Evolutionary conservation across 768 basidiomycete species (phyloP).

Genomic region (Boletus rubescentipes): DNA sequence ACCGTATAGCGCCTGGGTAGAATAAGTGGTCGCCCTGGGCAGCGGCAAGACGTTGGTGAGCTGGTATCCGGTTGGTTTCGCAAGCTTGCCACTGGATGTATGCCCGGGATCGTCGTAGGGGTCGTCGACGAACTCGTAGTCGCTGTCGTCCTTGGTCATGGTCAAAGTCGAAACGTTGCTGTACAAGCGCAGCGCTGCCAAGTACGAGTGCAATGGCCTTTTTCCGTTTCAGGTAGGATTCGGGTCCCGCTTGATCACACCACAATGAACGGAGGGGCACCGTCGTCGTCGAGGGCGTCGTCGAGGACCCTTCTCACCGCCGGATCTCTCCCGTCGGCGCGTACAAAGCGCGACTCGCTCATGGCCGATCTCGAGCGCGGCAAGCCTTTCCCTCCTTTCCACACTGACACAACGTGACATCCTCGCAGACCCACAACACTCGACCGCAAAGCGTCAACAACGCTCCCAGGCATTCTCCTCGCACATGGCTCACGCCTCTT

Average conservation of each 20-base stretch:
- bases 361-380: constrained; percentile 70
- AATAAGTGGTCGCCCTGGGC: constrained; percentile 62
- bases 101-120: constrained; percentile 12
- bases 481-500: constrained; percentile 55
- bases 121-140: constrained; percentile 26
- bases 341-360: constrained; percentile 60
- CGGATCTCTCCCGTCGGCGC: constrained; percentile 13
- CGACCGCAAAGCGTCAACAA: constrained; percentile 66
- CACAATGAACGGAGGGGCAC: constrained; percentile 9
- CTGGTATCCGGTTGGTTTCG: constrained; percentile 20
- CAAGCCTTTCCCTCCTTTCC: constrained; percentile 16
- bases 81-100: not conserved
- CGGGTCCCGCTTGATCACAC: not conserved
- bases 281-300: constrained; percentile 20
- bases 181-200: not conserved
- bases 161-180: not conserved
- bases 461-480: constrained; percentile 61
- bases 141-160: constrained; percentile 18
- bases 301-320: constrained; percentile 3
- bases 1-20: constrained; percentile 62
- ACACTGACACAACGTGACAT: not conserved
- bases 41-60: constrained; percentile 49
- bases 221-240: constrained; percentile 11
- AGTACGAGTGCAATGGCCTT: too few relatives aligned
- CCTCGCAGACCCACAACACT: constrained; percentile 58